These are phyloP conservation scores for Eustoma russellianum DNA, from an alignment of 257 asterid species.

Conservation along the genomic window DNA sequence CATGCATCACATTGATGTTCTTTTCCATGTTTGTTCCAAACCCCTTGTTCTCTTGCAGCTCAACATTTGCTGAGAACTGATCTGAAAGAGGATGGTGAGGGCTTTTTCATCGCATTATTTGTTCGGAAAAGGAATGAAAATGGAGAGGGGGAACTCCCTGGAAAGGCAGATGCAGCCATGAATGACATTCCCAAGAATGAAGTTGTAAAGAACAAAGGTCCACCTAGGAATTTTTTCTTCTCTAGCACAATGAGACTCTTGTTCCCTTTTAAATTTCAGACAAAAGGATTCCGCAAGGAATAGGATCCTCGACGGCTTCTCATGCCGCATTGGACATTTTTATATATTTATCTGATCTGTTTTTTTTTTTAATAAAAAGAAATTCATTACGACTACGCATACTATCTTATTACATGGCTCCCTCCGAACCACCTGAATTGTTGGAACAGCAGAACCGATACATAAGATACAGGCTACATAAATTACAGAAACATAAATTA, in stretches of 20 bases:
- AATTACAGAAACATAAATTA: too few species aligned
- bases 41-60: constrained; percentile 28
- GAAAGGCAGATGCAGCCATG: background rate
- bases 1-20: background rate
- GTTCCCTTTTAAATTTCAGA: background rate
- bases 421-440: too few species aligned
- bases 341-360: too few species aligned
- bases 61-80: constrained; percentile 62
- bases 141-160: background rate
- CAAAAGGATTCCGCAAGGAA: too few species aligned
- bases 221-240: constrained; percentile 11
- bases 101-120: constrained; percentile 78
- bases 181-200: background rate
- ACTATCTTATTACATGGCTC: too few species aligned
- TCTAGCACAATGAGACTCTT: constrained; percentile 9
- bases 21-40: background rate
- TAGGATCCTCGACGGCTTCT: too few species aligned
- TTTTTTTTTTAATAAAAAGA: too few species aligned
- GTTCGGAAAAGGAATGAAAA: constrained; percentile 21
- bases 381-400: too few species aligned
- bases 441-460: too few species aligned
- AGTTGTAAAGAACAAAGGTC: constrained; percentile 3
- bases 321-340: too few species aligned
- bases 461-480: too few species aligned
- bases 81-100: constrained; percentile 58